A percentile compares a stretch with the other conserved stretches of the same genome.
These are phyloP conservation scores for Oldenlandia corymbosa DNA, from an alignment of 257 asterid species.

Conservation along the genomic window DNA sequence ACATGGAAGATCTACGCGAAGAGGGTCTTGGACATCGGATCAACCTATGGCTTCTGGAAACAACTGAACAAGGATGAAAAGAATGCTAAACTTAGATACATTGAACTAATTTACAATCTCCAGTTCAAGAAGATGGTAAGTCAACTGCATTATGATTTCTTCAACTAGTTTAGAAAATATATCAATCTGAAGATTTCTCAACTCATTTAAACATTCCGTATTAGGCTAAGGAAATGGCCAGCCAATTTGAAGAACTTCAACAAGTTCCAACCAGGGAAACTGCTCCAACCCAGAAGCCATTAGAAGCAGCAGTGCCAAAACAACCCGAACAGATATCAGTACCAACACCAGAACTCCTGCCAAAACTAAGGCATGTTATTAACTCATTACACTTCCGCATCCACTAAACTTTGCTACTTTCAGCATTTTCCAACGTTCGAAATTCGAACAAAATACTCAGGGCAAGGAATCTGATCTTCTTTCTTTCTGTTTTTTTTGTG, in stretches of 20 bases:
- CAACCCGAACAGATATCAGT: conserved; percentile 9
- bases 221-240: conserved; percentile 47
- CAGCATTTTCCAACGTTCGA: no score
- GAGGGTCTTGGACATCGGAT: conserved; percentile 71
- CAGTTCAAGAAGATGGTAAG: conserved; percentile 65
- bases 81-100: conserved; percentile 60
- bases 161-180: background rate
- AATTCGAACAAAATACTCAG: no score
- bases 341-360: conserved; percentile 12
- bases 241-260: conserved; percentile 33
- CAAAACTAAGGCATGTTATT: conserved; percentile 22
- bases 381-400: background rate
- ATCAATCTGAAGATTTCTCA: background rate
- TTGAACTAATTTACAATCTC: conserved; percentile 64
- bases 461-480: background rate
- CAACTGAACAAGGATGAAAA: conserved; percentile 48
- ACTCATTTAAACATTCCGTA: background rate
- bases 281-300: conserved; percentile 14
- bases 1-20: conserved; percentile 89
- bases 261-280: conserved; percentile 19
- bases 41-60: conserved; percentile 71
- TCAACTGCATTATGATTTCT: background rate
- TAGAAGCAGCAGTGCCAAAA: conserved; percentile 9
- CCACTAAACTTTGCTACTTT: no score
- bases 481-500: background rate